Conservation (phyloP, 495 filamentous ascomycete genomes). For the Talaromyces adpressus region DNA sequence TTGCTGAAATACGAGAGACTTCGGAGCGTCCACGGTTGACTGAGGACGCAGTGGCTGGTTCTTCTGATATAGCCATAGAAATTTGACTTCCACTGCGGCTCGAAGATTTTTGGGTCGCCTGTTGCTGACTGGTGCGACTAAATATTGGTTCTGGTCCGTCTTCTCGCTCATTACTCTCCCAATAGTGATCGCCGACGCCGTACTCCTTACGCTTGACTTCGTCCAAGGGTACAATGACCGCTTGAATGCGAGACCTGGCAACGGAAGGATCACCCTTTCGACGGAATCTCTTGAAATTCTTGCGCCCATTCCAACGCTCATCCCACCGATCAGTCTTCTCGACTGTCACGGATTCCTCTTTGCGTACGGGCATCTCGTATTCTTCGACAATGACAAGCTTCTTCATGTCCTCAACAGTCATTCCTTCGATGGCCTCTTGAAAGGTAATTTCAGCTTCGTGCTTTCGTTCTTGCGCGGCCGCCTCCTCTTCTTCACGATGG, state of each 20-base stretch:
- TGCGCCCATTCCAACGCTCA: slow-evolving; percentile 86
- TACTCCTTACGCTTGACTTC: slow-evolving; percentile 73
- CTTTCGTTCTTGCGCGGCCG: slow-evolving; percentile 34
- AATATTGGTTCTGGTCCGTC: slow-evolving; percentile 15
- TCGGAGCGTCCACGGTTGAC: slow-evolving; percentile 8
- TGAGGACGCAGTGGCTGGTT: slow-evolving; percentile 9
- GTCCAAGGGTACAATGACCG: slow-evolving; percentile 71
- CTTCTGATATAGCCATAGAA: slow-evolving; percentile 5
- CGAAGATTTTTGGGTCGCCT: slow-evolving; percentile 8
- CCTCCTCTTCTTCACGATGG: slow-evolving; percentile 63
- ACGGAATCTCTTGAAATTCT: slow-evolving; percentile 92
- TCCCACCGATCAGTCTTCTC: slow-evolving; percentile 67
- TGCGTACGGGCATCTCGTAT: slow-evolving; percentile 52
- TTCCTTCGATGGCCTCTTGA: slow-evolving; percentile 43
- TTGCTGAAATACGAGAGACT: slow-evolving; percentile 5
- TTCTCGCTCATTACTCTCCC: slow-evolving; percentile 39
- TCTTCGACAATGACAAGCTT: slow-evolving; percentile 74
- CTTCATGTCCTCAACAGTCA: slow-evolving; percentile 65
- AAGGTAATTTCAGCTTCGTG: slow-evolving; percentile 51
- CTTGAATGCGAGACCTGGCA: slow-evolving; percentile 39
- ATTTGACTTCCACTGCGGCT: slow-evolving; percentile 18
- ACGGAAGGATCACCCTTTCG: slow-evolving; percentile 45
- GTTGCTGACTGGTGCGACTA: slow-evolving; percentile 14
- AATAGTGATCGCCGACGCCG: slow-evolving; percentile 81
- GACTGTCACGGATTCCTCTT: slow-evolving; percentile 7